phyloP scores from a whole-genome alignment of 2,329 filamentous ascomycete species.

The Colletotrichum siamense region DNA sequence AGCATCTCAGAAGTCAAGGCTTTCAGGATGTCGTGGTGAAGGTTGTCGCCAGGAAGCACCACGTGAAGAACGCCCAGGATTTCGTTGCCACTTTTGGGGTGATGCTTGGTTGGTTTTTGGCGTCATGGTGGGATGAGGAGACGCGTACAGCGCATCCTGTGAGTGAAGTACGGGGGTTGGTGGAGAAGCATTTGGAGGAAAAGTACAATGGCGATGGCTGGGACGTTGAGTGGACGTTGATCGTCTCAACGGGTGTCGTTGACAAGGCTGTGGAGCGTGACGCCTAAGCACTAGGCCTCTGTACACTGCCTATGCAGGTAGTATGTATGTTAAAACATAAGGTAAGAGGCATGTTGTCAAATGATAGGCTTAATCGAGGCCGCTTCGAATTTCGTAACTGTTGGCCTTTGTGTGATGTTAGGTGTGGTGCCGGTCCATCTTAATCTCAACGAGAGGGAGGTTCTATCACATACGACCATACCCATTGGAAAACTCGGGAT shows the following conservation, averaged over 20 bases:
- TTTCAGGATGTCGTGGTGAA: neutral
- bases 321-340: too few species aligned
- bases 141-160: neutral
- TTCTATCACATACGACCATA: too few species aligned
- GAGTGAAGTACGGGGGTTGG: neutral
- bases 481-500: too few species aligned
- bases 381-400: too few species aligned
- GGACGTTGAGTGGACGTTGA: neutral
- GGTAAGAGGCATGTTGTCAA: too few species aligned
- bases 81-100: neutral
- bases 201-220: neutral
- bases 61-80: neutral
- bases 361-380: too few species aligned
- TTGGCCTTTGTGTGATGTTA: too few species aligned
- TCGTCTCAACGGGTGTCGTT: neutral
- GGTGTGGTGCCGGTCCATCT: too few species aligned
- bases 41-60: neutral
- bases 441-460: rapidly evolving
- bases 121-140: neutral
- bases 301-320: too few species aligned
- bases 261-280: neutral
- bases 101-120: neutral
- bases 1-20: neutral
- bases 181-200: neutral
- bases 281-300: neutral